Conservation (phyloP, 352 stramenopile species). For the Pythium monospermum region DNA sequence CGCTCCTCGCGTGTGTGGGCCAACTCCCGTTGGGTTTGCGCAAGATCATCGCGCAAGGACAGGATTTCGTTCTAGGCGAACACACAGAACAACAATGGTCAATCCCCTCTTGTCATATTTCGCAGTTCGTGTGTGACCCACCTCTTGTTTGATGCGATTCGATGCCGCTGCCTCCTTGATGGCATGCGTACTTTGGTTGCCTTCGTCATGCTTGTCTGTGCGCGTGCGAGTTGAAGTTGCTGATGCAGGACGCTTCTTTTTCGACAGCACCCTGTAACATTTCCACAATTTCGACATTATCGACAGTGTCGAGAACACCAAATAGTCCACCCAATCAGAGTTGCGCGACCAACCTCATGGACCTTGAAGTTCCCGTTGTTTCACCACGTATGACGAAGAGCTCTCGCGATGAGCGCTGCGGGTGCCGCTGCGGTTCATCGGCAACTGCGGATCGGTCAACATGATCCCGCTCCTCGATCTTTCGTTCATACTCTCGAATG, state of each 20-base stretch:
- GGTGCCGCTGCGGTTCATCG: neutral
- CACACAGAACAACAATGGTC: too few species aligned
- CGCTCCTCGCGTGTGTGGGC: constrained; percentile 33
- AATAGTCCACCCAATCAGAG: neutral
- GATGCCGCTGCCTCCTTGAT: neutral
- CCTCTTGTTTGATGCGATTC: neutral
- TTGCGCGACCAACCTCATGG: neutral
- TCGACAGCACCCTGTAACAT: neutral
- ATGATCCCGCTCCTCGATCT: too few species aligned
- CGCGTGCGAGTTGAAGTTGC: constrained; percentile 5
- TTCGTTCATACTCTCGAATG: neutral
- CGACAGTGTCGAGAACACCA: neutral
- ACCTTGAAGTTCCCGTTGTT: constrained; percentile 16
- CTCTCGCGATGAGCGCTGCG: neutral
- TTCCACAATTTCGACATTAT: constrained; percentile 7
- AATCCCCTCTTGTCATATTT: constrained; percentile 10
- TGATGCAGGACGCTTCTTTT: neutral
- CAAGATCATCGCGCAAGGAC: constrained; percentile 22
- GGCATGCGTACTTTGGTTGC: neutral
- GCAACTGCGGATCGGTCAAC: too few species aligned
- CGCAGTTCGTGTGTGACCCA: neutral
- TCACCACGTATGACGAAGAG: constrained; percentile 6
- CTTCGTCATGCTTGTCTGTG: neutral
- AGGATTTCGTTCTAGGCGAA: too few species aligned
- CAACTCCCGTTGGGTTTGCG: constrained; percentile 28